Base-by-base conservation (phyloP, 352 stramenopile species). In the Pythium rishiriense region DNA sequence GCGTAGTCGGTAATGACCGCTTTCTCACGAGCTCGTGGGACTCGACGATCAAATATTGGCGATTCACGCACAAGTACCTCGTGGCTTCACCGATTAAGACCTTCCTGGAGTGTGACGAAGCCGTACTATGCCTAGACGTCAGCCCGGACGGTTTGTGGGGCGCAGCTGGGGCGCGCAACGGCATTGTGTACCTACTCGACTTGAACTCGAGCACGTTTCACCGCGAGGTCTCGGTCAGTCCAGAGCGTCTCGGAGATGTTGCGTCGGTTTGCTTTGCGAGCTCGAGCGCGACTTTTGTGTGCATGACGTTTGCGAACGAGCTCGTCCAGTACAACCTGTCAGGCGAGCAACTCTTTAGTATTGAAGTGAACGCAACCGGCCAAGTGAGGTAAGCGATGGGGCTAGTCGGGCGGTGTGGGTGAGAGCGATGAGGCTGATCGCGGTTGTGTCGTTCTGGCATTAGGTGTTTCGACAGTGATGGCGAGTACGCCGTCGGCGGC, bases 11-110 rank as follows among this genome's bases (percentile, higher is more conserved):
- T 10, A 22, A 76, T 10, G 72, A 81, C 19, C 77, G 78, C 0
- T 84, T 93, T 39, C 48, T 91, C 21, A 88, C 81, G n/a, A 88
- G 81, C 29, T 93, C 83, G 5, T 91, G 80, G 81, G 83, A 93
- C 60, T 88, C 81, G 0, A 91, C 69, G 0, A 74, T 93, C 60
- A 93, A 91, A 59, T 53, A 89, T 22, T 93, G 85, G 85, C 69
- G 77, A 15, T 93, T 90, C 41, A 87, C 82, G 1, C 66, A 80
- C 11, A 76, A 61, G 11, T 73, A 70, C 25, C 81, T 93, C 24
- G 65, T 87, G 2, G 53, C 71, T 10, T 78, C 72, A 0, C 81
- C 78, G 4, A 72, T 90, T 9, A 69, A 66, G 25, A 89, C 76
- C 1, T 90, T 91, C 51, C 33, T 78, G 6, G 76, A 90, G 26